Evolutionary conservation across 2,329 filamentous ascomycete genomes (phyloP).

Genomic region (Hansfordia pulvinata): DNA sequence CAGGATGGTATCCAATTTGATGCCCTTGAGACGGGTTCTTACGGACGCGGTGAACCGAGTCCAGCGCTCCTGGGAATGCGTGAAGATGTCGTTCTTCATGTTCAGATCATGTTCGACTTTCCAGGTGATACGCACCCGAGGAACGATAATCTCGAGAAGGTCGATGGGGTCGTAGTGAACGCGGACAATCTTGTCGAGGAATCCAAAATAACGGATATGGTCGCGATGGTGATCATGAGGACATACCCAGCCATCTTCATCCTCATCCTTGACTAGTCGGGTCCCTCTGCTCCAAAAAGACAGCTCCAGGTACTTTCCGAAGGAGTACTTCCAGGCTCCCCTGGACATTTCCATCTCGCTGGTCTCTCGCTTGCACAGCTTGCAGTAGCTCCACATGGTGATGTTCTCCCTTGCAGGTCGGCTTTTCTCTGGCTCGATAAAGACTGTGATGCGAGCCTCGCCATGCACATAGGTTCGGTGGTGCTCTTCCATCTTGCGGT

Average conservation of each 20-base stretch:
- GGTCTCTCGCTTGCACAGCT: constrained; percentile 81
- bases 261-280: constrained; percentile 54
- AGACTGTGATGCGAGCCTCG: constrained; percentile 82
- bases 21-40: constrained; percentile 68
- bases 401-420: constrained; percentile 47
- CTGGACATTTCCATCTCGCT: constrained; percentile 84
- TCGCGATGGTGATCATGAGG: constrained; percentile 86
- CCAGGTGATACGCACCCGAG: constrained; percentile 83
- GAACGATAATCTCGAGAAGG: constrained; percentile 87
- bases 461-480: constrained; percentile 96
- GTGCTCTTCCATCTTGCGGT: constrained; percentile 80
- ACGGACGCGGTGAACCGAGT: constrained; percentile 81
- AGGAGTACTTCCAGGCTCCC: constrained; percentile 94
- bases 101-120: constrained; percentile 90
- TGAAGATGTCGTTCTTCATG: constrained; percentile 85
- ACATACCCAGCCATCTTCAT: constrained; percentile 34
- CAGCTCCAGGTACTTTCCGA: constrained; percentile 95
- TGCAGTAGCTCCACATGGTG: constrained; percentile 96
- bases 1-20: constrained; percentile 81
- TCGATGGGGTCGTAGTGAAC: constrained; percentile 91
- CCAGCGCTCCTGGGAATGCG: constrained; percentile 68
- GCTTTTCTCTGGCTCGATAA: constrained; percentile 60
- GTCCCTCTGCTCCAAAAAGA: constrained; percentile 89
- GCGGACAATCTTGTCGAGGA: constrained; percentile 70
- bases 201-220: constrained; percentile 85